Conservation (phyloP, 2,329 filamentous ascomycete genomes). For the Xylariaceae sp. region DNA sequence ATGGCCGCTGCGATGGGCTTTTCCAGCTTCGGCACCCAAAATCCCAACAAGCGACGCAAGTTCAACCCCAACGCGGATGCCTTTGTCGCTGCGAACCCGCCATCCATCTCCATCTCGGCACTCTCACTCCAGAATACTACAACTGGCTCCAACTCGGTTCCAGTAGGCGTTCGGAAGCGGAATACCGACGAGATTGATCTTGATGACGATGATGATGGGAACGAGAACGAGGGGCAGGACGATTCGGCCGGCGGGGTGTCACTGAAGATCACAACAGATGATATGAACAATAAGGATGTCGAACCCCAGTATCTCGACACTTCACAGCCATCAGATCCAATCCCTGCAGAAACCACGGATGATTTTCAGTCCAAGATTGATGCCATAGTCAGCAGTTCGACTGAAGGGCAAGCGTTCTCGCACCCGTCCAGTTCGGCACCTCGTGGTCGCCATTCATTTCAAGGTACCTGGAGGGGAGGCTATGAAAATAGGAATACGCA, state of each 20-base stretch:
- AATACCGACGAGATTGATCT: conserved; percentile 46
- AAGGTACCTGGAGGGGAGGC: conserved; percentile 19
- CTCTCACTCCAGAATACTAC: conserved; percentile 13
- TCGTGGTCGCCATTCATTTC: conserved; percentile 1
- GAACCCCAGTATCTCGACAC: conserved; percentile 32
- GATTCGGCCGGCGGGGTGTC: neutral
- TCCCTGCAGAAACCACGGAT: conserved; percentile 15
- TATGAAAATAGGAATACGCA: conserved; percentile 17
- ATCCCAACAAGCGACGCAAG: conserved; percentile 60
- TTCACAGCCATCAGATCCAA: conserved; percentile 30
- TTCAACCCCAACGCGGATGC: conserved; percentile 50
- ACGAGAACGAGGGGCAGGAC: conserved; percentile 27
- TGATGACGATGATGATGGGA: conserved; percentile 29
- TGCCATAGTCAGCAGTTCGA: conserved; percentile 23
- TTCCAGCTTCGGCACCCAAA: conserved; percentile 58
- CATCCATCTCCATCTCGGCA: conserved; percentile 24
- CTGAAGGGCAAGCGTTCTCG: conserved; percentile 1
- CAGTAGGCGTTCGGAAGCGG: conserved; percentile 35
- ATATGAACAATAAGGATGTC: conserved; percentile 9
- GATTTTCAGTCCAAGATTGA: conserved; percentile 28
- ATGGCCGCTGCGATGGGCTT: conserved; percentile 70
- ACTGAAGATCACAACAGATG: neutral
- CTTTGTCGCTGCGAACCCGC: conserved; percentile 25
- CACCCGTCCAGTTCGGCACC: conserved; percentile 4
- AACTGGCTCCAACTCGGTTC: conserved; percentile 35